phyloP scores from a whole-genome alignment of 2,329 filamentous ascomycete genomes.

The Periconia macrospinosa region DNA sequence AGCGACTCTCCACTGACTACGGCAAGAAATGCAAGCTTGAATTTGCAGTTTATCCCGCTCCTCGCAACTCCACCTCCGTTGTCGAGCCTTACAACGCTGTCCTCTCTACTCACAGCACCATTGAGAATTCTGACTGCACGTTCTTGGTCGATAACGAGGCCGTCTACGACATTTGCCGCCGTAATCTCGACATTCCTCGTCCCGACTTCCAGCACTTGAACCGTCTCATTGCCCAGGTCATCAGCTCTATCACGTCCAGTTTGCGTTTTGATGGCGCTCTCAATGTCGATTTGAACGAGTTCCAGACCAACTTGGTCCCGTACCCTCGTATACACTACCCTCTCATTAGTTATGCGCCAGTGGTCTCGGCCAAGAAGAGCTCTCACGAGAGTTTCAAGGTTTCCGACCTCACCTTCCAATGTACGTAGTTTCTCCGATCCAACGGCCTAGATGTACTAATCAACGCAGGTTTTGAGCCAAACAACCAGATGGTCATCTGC shows the following conservation, averaged over 20 bases:
- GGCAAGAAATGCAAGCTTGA: slow-evolving; percentile 79
- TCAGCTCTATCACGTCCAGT: slow-evolving; percentile 74
- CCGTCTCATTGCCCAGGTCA: slow-evolving; percentile 72
- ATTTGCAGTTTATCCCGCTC: slow-evolving; percentile 72
- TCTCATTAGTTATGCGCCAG: slow-evolving; percentile 71
- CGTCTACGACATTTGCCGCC: slow-evolving; percentile 74
- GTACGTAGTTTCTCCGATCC: slow-evolving; percentile 43
- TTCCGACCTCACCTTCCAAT: slow-evolving; percentile 73
- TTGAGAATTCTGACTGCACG: slow-evolving; percentile 78
- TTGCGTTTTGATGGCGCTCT: slow-evolving; percentile 73
- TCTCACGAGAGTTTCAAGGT: slow-evolving; percentile 88
- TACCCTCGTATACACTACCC: slow-evolving; percentile 76
- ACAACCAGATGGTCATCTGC: slow-evolving; percentile 79
- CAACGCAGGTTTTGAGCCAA: slow-evolving; percentile 68
- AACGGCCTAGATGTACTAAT: slow-evolving; percentile 24
- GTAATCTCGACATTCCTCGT: slow-evolving; percentile 70
- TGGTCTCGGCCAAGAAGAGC: slow-evolving; percentile 73
- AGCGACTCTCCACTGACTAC: slow-evolving; percentile 73
- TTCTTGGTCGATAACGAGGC: slow-evolving; percentile 76
- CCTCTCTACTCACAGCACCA: slow-evolving; percentile 73
- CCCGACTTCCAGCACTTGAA: slow-evolving; percentile 73
- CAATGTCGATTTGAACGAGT: slow-evolving; percentile 76
- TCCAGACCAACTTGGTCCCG: slow-evolving; percentile 75
- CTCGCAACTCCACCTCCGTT: slow-evolving; percentile 69
- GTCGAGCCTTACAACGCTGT: slow-evolving; percentile 77